phyloP scores from a whole-genome alignment of 2,329 filamentous ascomycete species.

The Aspergillus phoenicis region DNA sequence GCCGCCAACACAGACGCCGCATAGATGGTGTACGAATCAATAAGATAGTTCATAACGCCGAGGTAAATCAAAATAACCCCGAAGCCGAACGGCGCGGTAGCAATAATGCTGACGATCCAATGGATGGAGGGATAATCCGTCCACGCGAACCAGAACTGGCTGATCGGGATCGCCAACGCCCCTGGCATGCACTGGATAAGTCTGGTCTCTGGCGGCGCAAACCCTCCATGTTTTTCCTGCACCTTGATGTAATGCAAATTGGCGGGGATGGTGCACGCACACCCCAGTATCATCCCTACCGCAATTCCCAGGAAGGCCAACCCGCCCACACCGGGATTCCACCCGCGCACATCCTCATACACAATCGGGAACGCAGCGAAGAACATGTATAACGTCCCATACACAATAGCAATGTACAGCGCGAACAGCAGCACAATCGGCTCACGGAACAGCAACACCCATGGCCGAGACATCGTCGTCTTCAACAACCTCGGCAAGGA shows the following conservation, averaged over 20 bases:
- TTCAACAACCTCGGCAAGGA: background rate
- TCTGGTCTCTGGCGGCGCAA: background rate
- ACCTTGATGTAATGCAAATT: background rate
- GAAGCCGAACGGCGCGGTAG: constrained; percentile 4
- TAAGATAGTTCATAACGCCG: constrained; percentile 4
- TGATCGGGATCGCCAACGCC: constrained; percentile 1
- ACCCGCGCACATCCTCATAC: constrained; percentile 3
- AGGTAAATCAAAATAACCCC: constrained; percentile 3
- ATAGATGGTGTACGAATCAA: constrained; percentile 9
- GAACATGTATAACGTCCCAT: constrained; percentile 10
- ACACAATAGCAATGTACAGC: constrained; percentile 4
- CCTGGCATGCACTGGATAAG: constrained; percentile 6
- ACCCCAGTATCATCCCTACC: constrained; percentile 3
- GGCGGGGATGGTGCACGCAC: background rate
- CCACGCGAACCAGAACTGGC: constrained; percentile 11
- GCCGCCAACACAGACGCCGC: constrained; percentile 7
- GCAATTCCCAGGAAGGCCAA: background rate
- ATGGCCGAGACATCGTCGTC: background rate
- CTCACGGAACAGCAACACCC: constrained; percentile 4
- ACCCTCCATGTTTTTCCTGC: background rate
- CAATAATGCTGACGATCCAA: constrained; percentile 7
- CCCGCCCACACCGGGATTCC: constrained; percentile 4
- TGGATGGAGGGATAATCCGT: background rate
- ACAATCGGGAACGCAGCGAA: constrained; percentile 8
- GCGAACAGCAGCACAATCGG: constrained; percentile 8